phyloP scores from a whole-genome alignment of 306 rosid species.

The Mimosa pudica region DNA sequence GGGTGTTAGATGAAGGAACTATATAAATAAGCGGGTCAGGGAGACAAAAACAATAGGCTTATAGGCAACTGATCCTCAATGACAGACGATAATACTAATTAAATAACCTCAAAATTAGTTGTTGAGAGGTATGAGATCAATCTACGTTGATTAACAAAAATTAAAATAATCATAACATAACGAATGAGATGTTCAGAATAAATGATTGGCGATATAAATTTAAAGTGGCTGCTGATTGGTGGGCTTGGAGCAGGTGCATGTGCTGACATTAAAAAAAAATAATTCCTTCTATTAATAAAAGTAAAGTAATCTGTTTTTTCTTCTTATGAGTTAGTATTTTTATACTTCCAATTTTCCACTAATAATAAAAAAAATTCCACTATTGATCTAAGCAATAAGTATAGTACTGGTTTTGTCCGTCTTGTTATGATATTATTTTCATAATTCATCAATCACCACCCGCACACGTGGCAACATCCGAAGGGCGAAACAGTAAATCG shows the following conservation, averaged over 20 bases:
- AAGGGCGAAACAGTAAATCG: too few relatives aligned
- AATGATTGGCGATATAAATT: conserved; percentile 32
- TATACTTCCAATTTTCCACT: background rate
- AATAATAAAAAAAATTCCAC: too few relatives aligned
- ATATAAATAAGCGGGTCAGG: background rate
- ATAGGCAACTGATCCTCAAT: background rate
- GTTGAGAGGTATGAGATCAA: background rate
- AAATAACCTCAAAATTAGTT: background rate
- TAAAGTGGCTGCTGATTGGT: conserved; percentile 17
- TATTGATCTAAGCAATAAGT: too few relatives aligned
- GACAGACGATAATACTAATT: background rate
- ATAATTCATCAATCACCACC: too few relatives aligned
- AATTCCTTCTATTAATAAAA: background rate
- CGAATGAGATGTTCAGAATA: conserved; percentile 21
- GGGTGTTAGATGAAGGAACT: background rate
- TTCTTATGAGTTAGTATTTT: background rate
- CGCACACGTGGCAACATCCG: too few relatives aligned
- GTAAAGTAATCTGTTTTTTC: background rate
- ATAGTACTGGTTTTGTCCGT: too few relatives aligned
- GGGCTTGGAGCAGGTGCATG: background rate
- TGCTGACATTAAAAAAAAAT: background rate
- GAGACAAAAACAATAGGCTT: background rate
- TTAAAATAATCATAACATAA: background rate
- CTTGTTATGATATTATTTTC: too few relatives aligned
- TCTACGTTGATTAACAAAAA: background rate